Percentiles rank a stretch among this genome's conserved stretches.
These are phyloP conservation scores for Dryadomyces sulphureus DNA, from an alignment of 2,329 filamentous ascomycete genomes.

Conservation along the genomic window DNA sequence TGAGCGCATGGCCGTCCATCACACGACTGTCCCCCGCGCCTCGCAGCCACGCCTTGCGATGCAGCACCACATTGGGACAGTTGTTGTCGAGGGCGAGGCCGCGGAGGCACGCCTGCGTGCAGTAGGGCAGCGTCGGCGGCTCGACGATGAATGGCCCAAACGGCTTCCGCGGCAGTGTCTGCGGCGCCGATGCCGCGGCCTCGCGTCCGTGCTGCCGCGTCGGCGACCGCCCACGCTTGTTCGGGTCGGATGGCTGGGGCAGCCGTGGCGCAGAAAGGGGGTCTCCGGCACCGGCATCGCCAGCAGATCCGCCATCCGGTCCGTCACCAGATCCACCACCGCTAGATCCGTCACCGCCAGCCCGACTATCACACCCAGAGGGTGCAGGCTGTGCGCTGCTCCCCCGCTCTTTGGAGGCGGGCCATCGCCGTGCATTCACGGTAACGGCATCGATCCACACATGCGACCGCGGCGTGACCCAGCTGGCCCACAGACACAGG, in stretches of 20 bases:
- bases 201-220: neutral
- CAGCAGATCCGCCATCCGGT: neutral
- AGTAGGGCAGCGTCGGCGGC: constrained; percentile 1
- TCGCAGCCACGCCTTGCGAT: neutral
- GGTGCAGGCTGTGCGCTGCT: neutral
- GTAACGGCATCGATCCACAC: constrained; percentile 1
- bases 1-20: neutral
- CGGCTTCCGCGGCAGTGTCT: neutral
- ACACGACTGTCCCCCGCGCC: neutral
- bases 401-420: neutral
- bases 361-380: neutral
- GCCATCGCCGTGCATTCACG: neutral
- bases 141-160: neutral
- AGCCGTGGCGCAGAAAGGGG: neutral
- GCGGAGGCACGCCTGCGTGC: constrained; percentile 1
- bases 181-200: neutral
- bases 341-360: neutral
- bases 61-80: constrained; percentile 1
- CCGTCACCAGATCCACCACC: too few relatives aligned
- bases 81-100: neutral
- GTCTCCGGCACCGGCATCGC: neutral
- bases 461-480: neutral
- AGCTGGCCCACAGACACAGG: neutral
- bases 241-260: neutral
- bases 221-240: neutral